Conservation (phyloP, 2,329 filamentous ascomycete genomes). For the Elsinoe fawcettii region DNA sequence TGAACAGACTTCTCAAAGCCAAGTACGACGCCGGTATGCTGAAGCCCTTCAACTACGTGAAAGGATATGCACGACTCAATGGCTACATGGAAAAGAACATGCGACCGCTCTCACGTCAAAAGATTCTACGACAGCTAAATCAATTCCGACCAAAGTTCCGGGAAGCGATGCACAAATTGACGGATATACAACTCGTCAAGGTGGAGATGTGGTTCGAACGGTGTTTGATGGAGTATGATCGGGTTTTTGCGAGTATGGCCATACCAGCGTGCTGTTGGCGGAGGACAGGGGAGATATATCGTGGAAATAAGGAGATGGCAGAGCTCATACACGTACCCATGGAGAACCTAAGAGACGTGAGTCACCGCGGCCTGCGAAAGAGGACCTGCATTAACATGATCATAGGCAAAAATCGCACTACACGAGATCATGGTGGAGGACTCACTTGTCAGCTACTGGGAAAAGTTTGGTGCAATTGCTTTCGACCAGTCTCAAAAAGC, state of each 20-base stretch:
- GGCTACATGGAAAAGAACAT: slow-evolving; percentile 89
- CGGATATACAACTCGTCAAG: slow-evolving; percentile 85
- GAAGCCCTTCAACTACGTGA: slow-evolving; percentile 97
- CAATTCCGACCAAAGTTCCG: slow-evolving; percentile 92
- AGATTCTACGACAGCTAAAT: slow-evolving; percentile 85
- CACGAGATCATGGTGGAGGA: slow-evolving; percentile 96
- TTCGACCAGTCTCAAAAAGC: slow-evolving; percentile 93
- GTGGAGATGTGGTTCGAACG: slow-evolving; percentile 99
- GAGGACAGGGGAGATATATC: slow-evolving; percentile 91
- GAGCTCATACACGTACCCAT: slow-evolving; percentile 90
- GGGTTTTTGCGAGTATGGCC: slow-evolving; percentile 97
- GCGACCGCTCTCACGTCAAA: slow-evolving; percentile 71
- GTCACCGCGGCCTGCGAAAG: slow-evolving; percentile 33
- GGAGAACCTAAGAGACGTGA: slow-evolving; percentile 80
- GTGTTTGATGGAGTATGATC: slow-evolving; percentile 94
- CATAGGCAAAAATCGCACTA: slow-evolving; percentile 81
- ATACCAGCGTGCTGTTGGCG: slow-evolving; percentile 97
- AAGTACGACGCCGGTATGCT: slow-evolving; percentile 94
- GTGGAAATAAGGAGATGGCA: slow-evolving; percentile 98
- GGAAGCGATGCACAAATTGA: slow-evolving; percentile 85
- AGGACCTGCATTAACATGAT: neutral
- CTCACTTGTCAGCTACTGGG: slow-evolving; percentile 94
- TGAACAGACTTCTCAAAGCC: slow-evolving; percentile 86
- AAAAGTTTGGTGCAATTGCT: slow-evolving; percentile 96
- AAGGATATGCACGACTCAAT: slow-evolving; percentile 82